phyloP scores from a whole-genome alignment of 805 yeast genomes.

The Ogataea pignaliae region DNA sequence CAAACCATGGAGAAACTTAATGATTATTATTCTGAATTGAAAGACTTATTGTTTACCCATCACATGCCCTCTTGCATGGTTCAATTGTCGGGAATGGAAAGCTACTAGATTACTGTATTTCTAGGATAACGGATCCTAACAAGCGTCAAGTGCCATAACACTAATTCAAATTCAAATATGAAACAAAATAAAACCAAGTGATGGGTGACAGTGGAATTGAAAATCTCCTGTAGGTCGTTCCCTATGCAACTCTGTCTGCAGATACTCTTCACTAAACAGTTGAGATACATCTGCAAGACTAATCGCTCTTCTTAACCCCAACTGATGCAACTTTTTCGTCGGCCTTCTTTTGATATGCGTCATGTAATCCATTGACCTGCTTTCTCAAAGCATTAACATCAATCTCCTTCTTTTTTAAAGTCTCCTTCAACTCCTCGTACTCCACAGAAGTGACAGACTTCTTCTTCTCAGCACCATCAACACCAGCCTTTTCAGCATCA shows the following conservation, averaged over 20 bases:
- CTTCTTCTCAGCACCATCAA: constrained; percentile 38
- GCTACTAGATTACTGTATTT: too few relatives aligned
- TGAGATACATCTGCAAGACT: background rate
- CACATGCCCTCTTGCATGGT: background rate
- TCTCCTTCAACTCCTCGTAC: constrained; percentile 16
- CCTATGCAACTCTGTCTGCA: too few relatives aligned
- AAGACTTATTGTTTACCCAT: background rate
- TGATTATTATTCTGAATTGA: constrained; percentile 16
- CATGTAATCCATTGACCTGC: constrained; percentile 39
- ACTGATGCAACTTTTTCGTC: constrained; percentile 6
- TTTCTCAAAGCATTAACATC: constrained; percentile 34
- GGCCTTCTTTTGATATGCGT: constrained; percentile 37
- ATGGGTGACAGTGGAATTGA: too few relatives aligned
- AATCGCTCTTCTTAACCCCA: constrained; percentile 1
- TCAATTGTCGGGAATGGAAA: background rate
- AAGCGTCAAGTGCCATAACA: too few relatives aligned
- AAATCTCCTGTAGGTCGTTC: too few relatives aligned
- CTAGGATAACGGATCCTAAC: too few relatives aligned
- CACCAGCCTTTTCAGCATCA: constrained; percentile 4
- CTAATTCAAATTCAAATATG: too few relatives aligned
- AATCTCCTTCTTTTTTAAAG: constrained; percentile 13
- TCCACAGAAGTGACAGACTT: constrained; percentile 32
- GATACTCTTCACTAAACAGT: too few relatives aligned
- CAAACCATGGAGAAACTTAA: constrained; percentile 24
- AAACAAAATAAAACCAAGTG: too few relatives aligned